phyloP scores from a whole-genome alignment of 2,329 filamentous ascomycete genomes.

The Penicillium sp. region DNA sequence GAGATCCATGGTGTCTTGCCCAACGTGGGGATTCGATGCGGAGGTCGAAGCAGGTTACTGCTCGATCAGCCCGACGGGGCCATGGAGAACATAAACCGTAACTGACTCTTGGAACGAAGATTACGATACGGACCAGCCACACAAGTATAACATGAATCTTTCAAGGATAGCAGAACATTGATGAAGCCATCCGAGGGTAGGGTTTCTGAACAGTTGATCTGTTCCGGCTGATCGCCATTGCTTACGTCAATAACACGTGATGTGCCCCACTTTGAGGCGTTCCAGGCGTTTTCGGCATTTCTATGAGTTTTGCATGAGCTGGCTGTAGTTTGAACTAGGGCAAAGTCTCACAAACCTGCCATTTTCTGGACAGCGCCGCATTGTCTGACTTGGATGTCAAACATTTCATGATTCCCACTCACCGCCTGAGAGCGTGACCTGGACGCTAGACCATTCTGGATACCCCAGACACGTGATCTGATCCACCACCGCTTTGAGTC shows the following conservation, averaged over 20 bases:
- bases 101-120: background rate
- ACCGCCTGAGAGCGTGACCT: no score
- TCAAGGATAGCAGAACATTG: slow-evolving; percentile 1
- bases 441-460: no score
- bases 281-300: no score
- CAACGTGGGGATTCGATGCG: slow-evolving; percentile 22
- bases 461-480: no score
- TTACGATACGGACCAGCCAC: background rate
- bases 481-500: no score
- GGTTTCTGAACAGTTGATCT: slow-evolving; percentile 3
- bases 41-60: slow-evolving; percentile 28
- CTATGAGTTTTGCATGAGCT: no score
- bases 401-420: no score
- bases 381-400: no score
- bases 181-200: background rate
- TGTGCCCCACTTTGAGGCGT: background rate
- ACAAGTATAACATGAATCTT: background rate
- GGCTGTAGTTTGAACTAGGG: no score
- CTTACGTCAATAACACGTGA: slow-evolving; percentile 21
- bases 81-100: slow-evolving; percentile 19
- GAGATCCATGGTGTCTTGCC: slow-evolving; percentile 49
- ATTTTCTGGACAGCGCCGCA: no score
- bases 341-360: no score
- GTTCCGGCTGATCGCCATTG: slow-evolving; percentile 17
- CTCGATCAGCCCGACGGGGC: slow-evolving; percentile 19